These are phyloP conservation scores for Cadophora sp. DNA, from an alignment of 2,329 filamentous ascomycete species.

Conservation along the genomic window DNA sequence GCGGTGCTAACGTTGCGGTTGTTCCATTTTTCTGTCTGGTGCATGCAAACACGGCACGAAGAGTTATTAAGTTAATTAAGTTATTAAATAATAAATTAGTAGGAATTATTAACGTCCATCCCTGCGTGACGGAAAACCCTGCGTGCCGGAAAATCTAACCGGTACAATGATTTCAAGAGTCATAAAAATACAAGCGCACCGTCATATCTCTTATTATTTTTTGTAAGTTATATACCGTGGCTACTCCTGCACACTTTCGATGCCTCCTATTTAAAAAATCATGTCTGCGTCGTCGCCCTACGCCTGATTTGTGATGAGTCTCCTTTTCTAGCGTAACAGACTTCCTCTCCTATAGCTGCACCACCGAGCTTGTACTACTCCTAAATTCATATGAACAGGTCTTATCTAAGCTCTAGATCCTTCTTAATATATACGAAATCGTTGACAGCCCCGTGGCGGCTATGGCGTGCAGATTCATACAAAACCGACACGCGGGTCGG, in stretches of 20 bases:
- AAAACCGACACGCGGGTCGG: neutral
- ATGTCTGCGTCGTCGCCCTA: neutral
- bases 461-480: neutral
- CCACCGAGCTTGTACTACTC: neutral
- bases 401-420: neutral
- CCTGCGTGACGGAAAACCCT: too few species aligned
- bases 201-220: conserved; percentile 6
- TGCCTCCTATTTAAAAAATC: conserved; percentile 9
- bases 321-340: neutral
- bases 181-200: conserved; percentile 1
- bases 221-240: conserved; percentile 16
- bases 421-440: neutral
- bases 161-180: conserved; percentile 16
- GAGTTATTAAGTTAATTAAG: too few species aligned
- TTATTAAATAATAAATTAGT: too few species aligned
- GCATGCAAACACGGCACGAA: too few species aligned
- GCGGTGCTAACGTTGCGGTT: too few species aligned
- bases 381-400: neutral
- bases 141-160: conserved; percentile 5
- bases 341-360: neutral
- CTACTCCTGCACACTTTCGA: conserved; percentile 16
- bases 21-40: too few species aligned
- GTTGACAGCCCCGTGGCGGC: neutral
- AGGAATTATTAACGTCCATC: conserved; percentile 17
- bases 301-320: neutral